Percentiles rank a stretch among this genome's conserved stretches.
phyloP scores from a whole-genome alignment of 176 grass and related monocot genomes.

The Aegilops bicornis region DNA sequence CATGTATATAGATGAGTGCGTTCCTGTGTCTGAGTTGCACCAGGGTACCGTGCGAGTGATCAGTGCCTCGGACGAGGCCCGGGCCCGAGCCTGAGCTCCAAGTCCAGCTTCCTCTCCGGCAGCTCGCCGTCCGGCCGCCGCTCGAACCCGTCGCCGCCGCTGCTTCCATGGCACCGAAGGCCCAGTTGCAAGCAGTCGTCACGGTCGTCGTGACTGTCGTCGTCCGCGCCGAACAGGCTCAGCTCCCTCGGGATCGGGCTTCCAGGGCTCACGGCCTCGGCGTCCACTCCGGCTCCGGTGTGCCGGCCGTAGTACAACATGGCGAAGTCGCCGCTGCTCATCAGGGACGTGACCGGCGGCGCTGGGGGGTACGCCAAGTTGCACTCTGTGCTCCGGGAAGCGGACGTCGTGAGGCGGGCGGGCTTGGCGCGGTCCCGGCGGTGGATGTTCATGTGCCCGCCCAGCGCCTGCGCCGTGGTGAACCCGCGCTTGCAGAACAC shows the following conservation, averaged over 20 bases:
- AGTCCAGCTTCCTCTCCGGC: slow-evolving; percentile 33
- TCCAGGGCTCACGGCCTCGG: slow-evolving; percentile 12
- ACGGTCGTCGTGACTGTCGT: not conserved
- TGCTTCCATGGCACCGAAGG: not conserved
- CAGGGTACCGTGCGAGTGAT: not conserved
- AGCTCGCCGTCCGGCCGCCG: not conserved
- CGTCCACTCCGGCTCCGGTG: not conserved
- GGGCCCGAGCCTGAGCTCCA: slow-evolving; percentile 59
- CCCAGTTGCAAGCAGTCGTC: slow-evolving; percentile 12
- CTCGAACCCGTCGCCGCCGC: not conserved
- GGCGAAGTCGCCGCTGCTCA: not conserved
- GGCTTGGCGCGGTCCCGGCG: slow-evolving; percentile 48
- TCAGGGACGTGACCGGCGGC: not conserved
- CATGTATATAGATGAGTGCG: not conserved
- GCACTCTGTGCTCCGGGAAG: not conserved
- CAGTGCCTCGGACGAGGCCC: slow-evolving; percentile 29
- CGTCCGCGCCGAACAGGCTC: slow-evolving; percentile 29
- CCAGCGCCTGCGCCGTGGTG: slow-evolving; percentile 69
- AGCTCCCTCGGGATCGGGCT: slow-evolving; percentile 37
- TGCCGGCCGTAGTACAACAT: not conserved
- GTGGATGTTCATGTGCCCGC: slow-evolving; percentile 82
- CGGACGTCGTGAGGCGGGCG: not conserved
- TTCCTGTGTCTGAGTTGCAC: slow-evolving; percentile 11
- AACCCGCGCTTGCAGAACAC: slow-evolving; percentile 74
- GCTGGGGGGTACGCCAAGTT: not conserved